Evolutionary conservation across 2,329 filamentous ascomycete genomes (phyloP).

Genomic region (Fusarium robinianum): DNA sequence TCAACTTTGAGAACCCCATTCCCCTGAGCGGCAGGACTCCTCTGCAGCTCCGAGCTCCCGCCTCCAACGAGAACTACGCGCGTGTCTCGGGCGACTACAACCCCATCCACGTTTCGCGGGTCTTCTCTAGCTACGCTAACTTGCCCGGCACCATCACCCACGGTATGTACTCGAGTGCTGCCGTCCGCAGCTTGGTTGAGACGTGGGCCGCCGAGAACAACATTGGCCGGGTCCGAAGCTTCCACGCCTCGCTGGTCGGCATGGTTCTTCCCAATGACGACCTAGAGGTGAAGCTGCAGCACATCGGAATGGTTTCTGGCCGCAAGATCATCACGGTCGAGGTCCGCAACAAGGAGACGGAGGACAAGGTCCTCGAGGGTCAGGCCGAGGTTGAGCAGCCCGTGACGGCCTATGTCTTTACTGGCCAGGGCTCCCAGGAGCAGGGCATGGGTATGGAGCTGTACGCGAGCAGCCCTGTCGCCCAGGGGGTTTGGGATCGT

Average conservation of each 20-base stretch:
- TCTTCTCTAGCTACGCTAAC: conserved; percentile 95
- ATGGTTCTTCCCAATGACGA: conserved; percentile 98
- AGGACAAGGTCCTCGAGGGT: conserved; percentile 93
- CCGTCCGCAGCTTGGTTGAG: conserved; percentile 93
- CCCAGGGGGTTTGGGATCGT: conserved; percentile 96
- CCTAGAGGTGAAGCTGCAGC: conserved; percentile 91
- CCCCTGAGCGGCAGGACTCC: conserved; percentile 91
- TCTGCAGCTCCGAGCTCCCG: conserved; percentile 84
- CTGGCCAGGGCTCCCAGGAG: conserved; percentile 96
- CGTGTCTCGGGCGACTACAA: conserved; percentile 98
- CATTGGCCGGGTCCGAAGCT: conserved; percentile 93
- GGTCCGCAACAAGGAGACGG: conserved; percentile 90
- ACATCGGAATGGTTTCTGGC: conserved; percentile 95
- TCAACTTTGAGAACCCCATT: conserved; percentile 97
- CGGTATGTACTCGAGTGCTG: conserved; percentile 98
- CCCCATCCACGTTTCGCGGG: conserved; percentile 95
- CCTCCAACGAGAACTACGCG: conserved; percentile 97
- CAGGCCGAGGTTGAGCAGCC: conserved; percentile 98
- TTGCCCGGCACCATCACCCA: conserved; percentile 97
- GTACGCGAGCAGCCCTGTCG: conserved; percentile 89
- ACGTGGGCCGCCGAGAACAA: conserved; percentile 99
- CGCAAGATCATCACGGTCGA: conserved; percentile 99
- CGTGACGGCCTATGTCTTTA: conserved; percentile 95
- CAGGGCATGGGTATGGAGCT: conserved; percentile 99
- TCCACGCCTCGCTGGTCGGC: conserved; percentile 94